Percentiles rank a stretch among this genome's conserved stretches.
These are phyloP conservation scores for Diddensiella santjacobensis DNA, from an alignment of 805 yeast species.

Conservation along the genomic window DNA sequence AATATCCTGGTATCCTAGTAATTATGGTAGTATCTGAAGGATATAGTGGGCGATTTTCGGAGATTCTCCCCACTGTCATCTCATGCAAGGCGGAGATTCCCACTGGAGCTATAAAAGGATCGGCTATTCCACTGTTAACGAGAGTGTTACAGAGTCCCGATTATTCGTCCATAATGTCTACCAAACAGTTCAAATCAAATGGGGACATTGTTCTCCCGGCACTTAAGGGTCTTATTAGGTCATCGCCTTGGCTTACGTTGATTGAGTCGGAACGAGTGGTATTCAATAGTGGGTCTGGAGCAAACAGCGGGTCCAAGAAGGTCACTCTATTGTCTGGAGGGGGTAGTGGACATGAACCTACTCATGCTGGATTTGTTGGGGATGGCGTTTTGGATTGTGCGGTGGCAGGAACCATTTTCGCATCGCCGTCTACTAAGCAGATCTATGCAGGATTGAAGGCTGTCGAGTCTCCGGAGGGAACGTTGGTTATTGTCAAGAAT, in stretches of 20 bases:
- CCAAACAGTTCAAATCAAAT: conserved; percentile 32
- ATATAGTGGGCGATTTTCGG: too few relatives aligned
- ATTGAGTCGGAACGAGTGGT: conserved; percentile 46
- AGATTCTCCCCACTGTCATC: background rate
- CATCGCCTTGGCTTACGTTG: conserved; percentile 52
- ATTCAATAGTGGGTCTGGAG: conserved; percentile 15
- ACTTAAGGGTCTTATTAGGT: conserved; percentile 48
- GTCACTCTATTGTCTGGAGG: conserved; percentile 85
- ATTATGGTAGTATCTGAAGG: too few relatives aligned
- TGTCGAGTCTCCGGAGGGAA: conserved; percentile 54
- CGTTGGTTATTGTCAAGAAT: conserved; percentile 78
- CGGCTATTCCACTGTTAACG: too few relatives aligned
- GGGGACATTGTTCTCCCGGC: conserved; percentile 38
- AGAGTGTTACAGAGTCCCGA: too few relatives aligned
- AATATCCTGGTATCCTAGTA: too few relatives aligned
- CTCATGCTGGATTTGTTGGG: conserved; percentile 90
- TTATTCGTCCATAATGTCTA: conserved; percentile 27
- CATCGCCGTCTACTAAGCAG: conserved; percentile 92
- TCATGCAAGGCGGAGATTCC: background rate
- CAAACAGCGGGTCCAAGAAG: conserved; percentile 21
- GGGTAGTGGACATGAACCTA: conserved; percentile 94
- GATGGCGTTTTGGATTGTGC: conserved; percentile 79
- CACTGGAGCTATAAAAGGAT: background rate
- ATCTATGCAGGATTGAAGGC: conserved; percentile 68
- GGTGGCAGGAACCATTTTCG: conserved; percentile 87